A percentile compares a stretch with the other conserved stretches of the same genome.
Conservation (phyloP, 768 basidiomycete species). For the Antrodiella citrinella region DNA sequence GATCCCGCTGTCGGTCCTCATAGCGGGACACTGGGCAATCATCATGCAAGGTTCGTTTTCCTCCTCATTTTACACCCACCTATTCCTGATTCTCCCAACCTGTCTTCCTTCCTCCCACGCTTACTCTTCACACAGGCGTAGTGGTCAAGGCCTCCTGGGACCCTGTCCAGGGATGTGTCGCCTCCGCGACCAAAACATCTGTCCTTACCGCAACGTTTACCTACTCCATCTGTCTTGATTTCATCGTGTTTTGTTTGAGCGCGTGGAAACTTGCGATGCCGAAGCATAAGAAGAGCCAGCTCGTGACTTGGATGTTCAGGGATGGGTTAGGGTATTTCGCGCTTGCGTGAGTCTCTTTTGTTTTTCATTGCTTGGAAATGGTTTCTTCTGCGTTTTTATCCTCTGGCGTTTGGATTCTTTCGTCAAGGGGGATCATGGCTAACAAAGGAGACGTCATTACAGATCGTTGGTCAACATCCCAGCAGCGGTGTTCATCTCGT, state of each 20-base stretch:
- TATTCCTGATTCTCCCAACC: neutral
- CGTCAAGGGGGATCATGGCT: too few species aligned
- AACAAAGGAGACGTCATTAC: too few species aligned
- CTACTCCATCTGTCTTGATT: slow-evolving; percentile 68
- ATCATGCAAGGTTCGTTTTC: slow-evolving; percentile 52
- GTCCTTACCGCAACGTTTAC: slow-evolving; percentile 62
- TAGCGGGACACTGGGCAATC: slow-evolving; percentile 66
- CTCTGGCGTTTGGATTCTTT: too few species aligned
- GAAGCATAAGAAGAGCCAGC: slow-evolving; percentile 34
- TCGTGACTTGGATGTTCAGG: slow-evolving; percentile 59
- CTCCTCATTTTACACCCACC: too few species aligned
- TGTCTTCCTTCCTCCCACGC: neutral
- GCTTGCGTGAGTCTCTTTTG: slow-evolving; percentile 46
- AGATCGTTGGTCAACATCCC: slow-evolving; percentile 64
- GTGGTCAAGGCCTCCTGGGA: slow-evolving; percentile 54
- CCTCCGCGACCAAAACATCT: slow-evolving; percentile 48
- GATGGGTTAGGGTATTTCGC: slow-evolving; percentile 68
- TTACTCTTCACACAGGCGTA: slow-evolving; percentile 34
- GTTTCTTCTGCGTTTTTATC: neutral
- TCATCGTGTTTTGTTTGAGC: slow-evolving; percentile 52
- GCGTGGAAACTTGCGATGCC: slow-evolving; percentile 49
- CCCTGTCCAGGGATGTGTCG: slow-evolving; percentile 38
- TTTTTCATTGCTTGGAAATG: neutral
- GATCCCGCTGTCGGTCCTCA: slow-evolving; percentile 41
- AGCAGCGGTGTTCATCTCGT: slow-evolving; percentile 54